Base-by-base conservation (phyloP, 352 stramenopile genomes). In the Phytophthora europaea region DNA sequence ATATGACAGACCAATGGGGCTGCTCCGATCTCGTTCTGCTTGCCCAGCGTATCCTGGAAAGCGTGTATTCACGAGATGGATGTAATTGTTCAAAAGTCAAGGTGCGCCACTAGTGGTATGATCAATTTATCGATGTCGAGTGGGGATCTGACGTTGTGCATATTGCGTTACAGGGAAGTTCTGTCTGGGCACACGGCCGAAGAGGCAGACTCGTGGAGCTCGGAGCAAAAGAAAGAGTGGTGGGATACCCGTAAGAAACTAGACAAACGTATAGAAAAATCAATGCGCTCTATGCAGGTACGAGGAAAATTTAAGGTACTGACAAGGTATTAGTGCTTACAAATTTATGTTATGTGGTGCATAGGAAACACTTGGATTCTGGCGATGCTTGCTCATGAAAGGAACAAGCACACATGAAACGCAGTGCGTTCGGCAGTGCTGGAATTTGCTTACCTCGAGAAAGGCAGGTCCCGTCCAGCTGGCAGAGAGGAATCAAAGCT, bases 171-270 rank as follows among this genome's bases (percentile, higher is more conserved):
- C 64, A 96, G 88, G 47, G 61, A 80, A 20, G 84, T 84, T 23
- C 69, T 96, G 26, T 89, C 82, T 47, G 87, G 85, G 0, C 78
- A 95, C 48, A 85, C 81, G 4, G 80, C 67, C 13, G 72, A 93
- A 61, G 83, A 85, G 65, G 76, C 84, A 13, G 67, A 77, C 6
- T 75, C 78, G 36, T 95, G 84, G 88, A 79, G 65, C 20, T 63
- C 78, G 2, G 70, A 88, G 10, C 80, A 88, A 48, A 95, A 95
- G 66, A 92, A 89, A n/a, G 56, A 81, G 26, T 96, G 90, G 90
- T 96, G 90, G 90, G 78, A 70, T 62, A 89, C 69, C 38, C 83
- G 90, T 57, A 87, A 89, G 12, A 47, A 83, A 18, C 67, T 95
- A 2, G 78, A 96, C 62, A 71, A 73, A 34, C 76, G 75, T 18